These are phyloP conservation scores for Arabis hirsuta DNA, from an alignment of 345 rosid genomes.

Conservation along the genomic window DNA sequence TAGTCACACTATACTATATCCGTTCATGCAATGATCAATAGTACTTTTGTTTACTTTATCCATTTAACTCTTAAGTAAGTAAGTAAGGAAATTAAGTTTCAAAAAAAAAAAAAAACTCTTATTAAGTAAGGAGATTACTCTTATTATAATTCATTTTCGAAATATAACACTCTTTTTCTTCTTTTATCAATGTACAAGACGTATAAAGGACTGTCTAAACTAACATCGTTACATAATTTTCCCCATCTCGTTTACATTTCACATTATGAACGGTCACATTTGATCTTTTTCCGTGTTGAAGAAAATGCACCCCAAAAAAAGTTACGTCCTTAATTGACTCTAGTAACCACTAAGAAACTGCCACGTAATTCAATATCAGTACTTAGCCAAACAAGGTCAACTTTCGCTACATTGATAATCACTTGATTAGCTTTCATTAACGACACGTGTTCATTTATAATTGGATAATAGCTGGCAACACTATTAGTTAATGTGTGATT, in stretches of 20 bases:
- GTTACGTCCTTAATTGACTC: background rate
- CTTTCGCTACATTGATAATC: slow-evolving; percentile 14
- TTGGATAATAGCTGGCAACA: slow-evolving; percentile 32
- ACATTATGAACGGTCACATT: slow-evolving; percentile 12
- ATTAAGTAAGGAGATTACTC: background rate
- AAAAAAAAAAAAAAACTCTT: too few species aligned
- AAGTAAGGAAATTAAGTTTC: too few species aligned
- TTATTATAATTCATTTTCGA: background rate
- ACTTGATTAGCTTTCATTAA: slow-evolving; percentile 12
- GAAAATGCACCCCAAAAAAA: background rate
- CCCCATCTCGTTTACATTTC: slow-evolving; percentile 11
- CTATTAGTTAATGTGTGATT: slow-evolving; percentile 13
- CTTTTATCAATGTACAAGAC: background rate
- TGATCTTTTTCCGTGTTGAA: background rate
- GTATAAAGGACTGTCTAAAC: background rate
- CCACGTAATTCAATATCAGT: slow-evolving; percentile 10
- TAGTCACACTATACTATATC: too few species aligned
- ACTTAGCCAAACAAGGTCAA: slow-evolving; percentile 32
- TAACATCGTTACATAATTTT: background rate
- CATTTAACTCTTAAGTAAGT: background rate
- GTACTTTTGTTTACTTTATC: background rate
- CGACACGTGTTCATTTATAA: background rate
- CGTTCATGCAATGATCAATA: background rate
- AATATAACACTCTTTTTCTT: background rate
- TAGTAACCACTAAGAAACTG: background rate